Evolutionary conservation across 2,329 filamentous ascomycete genomes (phyloP), one percentile per base, ranked within the genome.

Genomic region (Monosporascus sp.): DNA sequence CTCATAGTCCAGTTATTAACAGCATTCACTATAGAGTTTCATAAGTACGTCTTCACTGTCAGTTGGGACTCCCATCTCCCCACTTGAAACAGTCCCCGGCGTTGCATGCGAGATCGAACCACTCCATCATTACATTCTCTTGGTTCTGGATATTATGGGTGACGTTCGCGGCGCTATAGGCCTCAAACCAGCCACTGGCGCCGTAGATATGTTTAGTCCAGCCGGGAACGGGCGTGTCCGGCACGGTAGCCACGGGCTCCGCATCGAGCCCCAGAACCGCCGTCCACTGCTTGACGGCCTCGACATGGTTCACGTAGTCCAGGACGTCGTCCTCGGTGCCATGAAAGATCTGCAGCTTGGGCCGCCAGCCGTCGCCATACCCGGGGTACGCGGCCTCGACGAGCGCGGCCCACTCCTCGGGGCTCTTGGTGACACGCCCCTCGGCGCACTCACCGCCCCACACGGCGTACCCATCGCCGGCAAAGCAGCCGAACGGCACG

Each of bases 301-400:
- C 80, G 5, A 72, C 65, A 56, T 79, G 81, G 63, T 82, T 81
- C 49, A 71, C 69, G 26, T 78, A 79, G 43, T 74, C 70, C 1
- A 85, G 66, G 5, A 74, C 74, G 35, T 75, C 71, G 57, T 85
- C 81, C 0, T 58, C 62, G 4, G 75, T 78, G 9, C 81, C 81
- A 62, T 85, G 81, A 64, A 79, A 79, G 41, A 84, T 71, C 65
- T 82, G 79, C 70, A 85, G 72, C 60, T 78, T 78, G 0, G 81
- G 81, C 14, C 79, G 68, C 49, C 74, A 70, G 0, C 79, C 78
- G 2, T 63, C 70, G 18, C 31, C 31, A 58, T 82, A 82, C 0
- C 69, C 73, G 0, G 78, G 77, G 56, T 80, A 79, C 56, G 76
- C 79, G 1, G 64, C 68, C 48, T 60, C 50, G 6, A 75, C 72